Base-by-base conservation (phyloP, 306 rosid species). In the Cicer cuneatum region DNA sequence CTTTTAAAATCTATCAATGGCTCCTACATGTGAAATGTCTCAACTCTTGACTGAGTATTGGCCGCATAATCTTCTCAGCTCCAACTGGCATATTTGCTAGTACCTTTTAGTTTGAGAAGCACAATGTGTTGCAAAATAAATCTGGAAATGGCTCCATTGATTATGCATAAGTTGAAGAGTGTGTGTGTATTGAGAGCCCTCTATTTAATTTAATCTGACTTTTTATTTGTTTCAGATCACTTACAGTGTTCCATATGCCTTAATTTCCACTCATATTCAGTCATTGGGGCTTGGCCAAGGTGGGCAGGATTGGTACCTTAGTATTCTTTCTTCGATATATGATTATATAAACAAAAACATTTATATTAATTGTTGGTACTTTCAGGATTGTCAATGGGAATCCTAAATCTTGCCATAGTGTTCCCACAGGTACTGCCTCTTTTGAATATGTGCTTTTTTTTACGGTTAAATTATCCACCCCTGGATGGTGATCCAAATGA, bases 201-300 rank as follows among this genome's bases (percentile, higher is more conserved):
- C 43, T 11, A 19, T 48, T 78, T 45, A 38, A 71, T 65, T 73
- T 51, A 33, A 66, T 71, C 70, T 66, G 67, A 72, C 77, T 78
- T 78, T 11, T 39, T 47, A 4, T 35, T 86, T 76, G 47, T 90
- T 86, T 83, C 97, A 91, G 97, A 89, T 92, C 81, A 90, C 96
- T 72, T 92, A 91, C 84, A 89, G 98, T 71, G 92, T 89, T 84
- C 98, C 97, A 24, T 95, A 92, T 83, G 98, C 99, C 63, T 82
- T 92, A 83, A 77, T 90, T 70, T 90, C 95, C 66, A 65, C 93
- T 1, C 93, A 89, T 54, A 90, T 90, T 16, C 96, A 92, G 77
- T 78, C 98, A 82, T 78, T 94, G 86, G 98, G 97, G 68, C 96
- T 89, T 47, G 99, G 96, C 67, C 96, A 92, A 90, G 96, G 99